phyloP scores from a whole-genome alignment of 768 basidiomycete genomes.

The Tephrocybe sp. region DNA sequence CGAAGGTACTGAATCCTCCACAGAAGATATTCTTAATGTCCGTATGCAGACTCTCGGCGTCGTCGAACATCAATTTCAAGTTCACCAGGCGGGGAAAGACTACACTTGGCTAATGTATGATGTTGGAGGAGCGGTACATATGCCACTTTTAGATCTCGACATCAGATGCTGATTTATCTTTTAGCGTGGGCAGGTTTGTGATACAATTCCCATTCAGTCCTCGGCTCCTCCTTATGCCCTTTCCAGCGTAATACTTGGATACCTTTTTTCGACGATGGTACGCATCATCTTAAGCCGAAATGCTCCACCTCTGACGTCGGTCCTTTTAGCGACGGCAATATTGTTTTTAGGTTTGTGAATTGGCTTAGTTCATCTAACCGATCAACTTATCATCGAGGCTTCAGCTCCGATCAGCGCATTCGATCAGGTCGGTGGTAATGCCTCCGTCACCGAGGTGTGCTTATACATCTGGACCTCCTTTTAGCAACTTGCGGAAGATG shows the following conservation, averaged over 20 bases:
- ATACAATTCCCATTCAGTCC: constrained; percentile 6
- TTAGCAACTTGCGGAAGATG: constrained; percentile 80
- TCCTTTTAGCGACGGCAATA: constrained; percentile 64
- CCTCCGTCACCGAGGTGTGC: not conserved
- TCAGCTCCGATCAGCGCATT: constrained; percentile 80
- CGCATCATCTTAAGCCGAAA: constrained; percentile 20
- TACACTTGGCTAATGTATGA: constrained; percentile 81
- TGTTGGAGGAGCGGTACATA: constrained; percentile 80
- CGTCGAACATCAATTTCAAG: constrained; percentile 69
- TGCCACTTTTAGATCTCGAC: constrained; percentile 26
- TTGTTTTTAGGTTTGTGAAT: constrained; percentile 59
- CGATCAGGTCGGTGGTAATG: constrained; percentile 49
- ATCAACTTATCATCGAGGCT: not conserved
- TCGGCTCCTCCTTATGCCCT: not conserved
- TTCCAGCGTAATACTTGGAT: constrained; percentile 74
- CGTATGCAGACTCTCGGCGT: constrained; percentile 83
- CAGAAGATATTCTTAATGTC: constrained; percentile 77
- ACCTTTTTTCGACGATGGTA: constrained; percentile 83
- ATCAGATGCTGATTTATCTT: constrained; percentile 1
- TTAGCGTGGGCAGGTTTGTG: constrained; percentile 59
- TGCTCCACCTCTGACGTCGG: not conserved
- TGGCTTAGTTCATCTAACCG: not conserved
- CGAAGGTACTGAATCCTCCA: not conserved
- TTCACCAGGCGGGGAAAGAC: constrained; percentile 54
- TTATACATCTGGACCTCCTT: not conserved